Base-by-base conservation (phyloP, 331 rosid species). In the Dryas integrifolia region DNA sequence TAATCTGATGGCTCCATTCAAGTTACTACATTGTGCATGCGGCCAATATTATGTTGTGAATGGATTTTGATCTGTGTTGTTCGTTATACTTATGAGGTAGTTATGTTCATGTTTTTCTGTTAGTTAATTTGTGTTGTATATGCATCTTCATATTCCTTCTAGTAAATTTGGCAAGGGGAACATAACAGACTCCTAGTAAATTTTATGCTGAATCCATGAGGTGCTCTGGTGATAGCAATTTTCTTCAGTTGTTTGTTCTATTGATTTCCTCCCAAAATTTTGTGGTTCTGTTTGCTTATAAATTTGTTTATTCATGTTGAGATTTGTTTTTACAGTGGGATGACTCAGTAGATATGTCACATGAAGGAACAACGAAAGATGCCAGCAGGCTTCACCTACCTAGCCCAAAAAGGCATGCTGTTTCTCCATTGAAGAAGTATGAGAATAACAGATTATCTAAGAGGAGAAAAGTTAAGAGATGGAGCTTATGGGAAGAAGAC, bases 401-500 rank as follows among this genome's bases (percentile, higher is more conserved):
- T 45, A 85, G 79, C 72, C 87, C 90, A n/a, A 84, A 41, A 75
- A 72, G 68, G 70, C 72, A 11, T 60, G 73, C 18, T 40, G 51
- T 53, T 73, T 81, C 95, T 76, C 95, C 91, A 1, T 71, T 87
- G 76, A 70, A 81, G 78, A 73, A 12, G 51, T 63, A 81, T 9
- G 84, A 52, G 75, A 24, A 49, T 9, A 13, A 15, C 35, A 69
- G 55, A 9, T 0, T 78, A 18, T 58, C 69, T 44, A 84, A 81
- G 75, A 86, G 89, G 81, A 85, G 85, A 83, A 86, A 40, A 82
- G 0, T 16, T 0, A 83, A 77, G 82, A 86, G 56, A 81, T 94
- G 98, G 98, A 85, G 82, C 65, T 18, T 79, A 16, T 57, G 85
- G 72, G 98, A 94, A 81, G 97, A 94, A 82, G 95, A 86, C 16